A percentile compares a stretch with the other conserved stretches of the same genome.
Evolutionary conservation across 352 stramenopile species (phyloP).

Genomic region (Hyaloperonospora brassicae): DNA sequence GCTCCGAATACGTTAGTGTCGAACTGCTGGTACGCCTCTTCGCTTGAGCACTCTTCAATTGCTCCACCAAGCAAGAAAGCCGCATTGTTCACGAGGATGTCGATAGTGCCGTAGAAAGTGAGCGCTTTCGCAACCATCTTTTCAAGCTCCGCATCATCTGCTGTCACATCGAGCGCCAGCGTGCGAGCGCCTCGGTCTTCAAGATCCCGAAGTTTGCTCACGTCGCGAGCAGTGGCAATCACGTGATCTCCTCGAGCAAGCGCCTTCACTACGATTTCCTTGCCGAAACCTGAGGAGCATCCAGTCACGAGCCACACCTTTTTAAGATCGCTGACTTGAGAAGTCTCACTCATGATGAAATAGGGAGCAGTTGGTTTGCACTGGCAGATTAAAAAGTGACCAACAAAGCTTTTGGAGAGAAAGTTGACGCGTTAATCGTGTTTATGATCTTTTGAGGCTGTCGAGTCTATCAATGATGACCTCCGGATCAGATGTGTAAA

Average conservation of each 20-base stretch:
- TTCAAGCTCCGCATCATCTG: constrained; percentile 23
- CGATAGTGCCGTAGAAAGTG: constrained; percentile 35
- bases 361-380: too few species aligned
- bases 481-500: too few species aligned
- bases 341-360: constrained; percentile 12
- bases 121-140: constrained; percentile 27
- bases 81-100: constrained; percentile 50
- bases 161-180: constrained; percentile 39
- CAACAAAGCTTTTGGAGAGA: too few species aligned
- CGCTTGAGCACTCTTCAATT: constrained; percentile 36
- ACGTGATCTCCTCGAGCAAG: constrained; percentile 40
- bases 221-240: constrained; percentile 38
- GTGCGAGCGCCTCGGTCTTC: constrained; percentile 19
- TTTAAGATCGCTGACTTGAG: constrained; percentile 4
- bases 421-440: too few species aligned
- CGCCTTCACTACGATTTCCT: constrained; percentile 33
- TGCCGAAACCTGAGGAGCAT: constrained; percentile 42
- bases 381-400: constrained; percentile 2
- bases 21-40: constrained; percentile 30
- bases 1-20: constrained; percentile 43
- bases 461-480: too few species aligned
- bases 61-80: constrained; percentile 36
- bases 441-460: too few species aligned
- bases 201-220: constrained; percentile 30
- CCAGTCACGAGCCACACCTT: constrained; percentile 53